phyloP scores from a whole-genome alignment of 495 filamentous ascomycete species.

The Xylaria sp. region DNA sequence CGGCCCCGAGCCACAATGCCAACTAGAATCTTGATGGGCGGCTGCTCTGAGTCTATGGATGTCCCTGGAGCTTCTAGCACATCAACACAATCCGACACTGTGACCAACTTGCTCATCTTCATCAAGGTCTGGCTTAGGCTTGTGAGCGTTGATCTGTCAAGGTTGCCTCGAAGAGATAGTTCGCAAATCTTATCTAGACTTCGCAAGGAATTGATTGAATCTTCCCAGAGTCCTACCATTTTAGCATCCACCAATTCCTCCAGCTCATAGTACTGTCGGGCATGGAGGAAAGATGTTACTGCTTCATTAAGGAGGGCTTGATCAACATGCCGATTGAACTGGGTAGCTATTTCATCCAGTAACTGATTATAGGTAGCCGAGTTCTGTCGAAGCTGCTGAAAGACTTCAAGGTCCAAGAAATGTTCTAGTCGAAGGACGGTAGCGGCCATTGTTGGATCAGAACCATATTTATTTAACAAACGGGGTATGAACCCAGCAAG shows the following conservation, averaged over 20 bases:
- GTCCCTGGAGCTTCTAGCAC: conserved; percentile 70
- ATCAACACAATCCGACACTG: conserved; percentile 75
- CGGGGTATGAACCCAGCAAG: conserved; percentile 81
- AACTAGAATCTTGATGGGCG: conserved; percentile 72
- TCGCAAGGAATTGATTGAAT: conserved; percentile 72
- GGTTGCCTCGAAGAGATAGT: conserved; percentile 65
- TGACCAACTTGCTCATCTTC: conserved; percentile 82
- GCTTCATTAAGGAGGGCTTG: conserved; percentile 86
- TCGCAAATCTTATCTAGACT: conserved; percentile 72
- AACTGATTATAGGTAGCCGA: conserved; percentile 79
- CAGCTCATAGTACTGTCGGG: conserved; percentile 82
- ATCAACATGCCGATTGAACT: conserved; percentile 90
- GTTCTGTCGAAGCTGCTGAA: conserved; percentile 88
- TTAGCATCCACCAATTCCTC: conserved; percentile 83
- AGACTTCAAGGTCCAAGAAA: conserved; percentile 83
- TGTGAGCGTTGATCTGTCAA: conserved; percentile 65
- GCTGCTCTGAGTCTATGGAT: conserved; percentile 50
- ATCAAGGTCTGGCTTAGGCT: conserved; percentile 80
- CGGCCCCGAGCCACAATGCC: conserved; percentile 71
- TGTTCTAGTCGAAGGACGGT: conserved; percentile 87
- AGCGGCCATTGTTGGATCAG: conserved; percentile 82
- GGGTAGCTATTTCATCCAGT: conserved; percentile 90
- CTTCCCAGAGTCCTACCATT: conserved; percentile 83
- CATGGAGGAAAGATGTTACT: conserved; percentile 80
- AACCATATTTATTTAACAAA: conserved; percentile 89